Evolutionary conservation across 1,284 basidiomycete species (phyloP).

Genomic region (Ganoderma meredithae): DNA sequence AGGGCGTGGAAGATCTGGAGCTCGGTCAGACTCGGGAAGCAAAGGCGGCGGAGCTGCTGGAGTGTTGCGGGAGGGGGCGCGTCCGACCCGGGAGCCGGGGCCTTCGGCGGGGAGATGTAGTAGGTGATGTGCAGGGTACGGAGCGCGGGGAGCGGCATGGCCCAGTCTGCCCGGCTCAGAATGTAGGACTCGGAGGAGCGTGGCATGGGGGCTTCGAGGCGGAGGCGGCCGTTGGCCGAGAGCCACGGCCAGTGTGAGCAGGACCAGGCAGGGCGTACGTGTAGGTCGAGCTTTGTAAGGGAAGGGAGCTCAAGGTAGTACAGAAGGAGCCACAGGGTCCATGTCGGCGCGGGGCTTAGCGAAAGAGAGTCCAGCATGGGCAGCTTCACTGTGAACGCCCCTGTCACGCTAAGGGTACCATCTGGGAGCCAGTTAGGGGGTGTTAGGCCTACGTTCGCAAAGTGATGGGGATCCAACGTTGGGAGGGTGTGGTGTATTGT

Average conservation of each 20-base stretch:
- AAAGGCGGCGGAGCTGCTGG: not conserved
- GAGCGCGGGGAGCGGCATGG: not conserved
- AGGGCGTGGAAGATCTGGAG: not conserved
- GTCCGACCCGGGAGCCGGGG: not conserved
- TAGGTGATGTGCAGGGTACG: not conserved
- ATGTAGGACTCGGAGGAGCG: too few relatives aligned
- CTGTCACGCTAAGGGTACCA: not conserved
- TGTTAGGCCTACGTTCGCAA: not conserved
- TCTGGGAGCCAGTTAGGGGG: not conserved
- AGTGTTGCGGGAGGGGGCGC: not conserved
- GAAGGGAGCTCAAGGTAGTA: not conserved
- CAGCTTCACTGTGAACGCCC: not conserved
- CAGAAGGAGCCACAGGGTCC: not conserved
- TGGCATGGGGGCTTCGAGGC: too few relatives aligned
- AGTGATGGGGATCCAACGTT: not conserved
- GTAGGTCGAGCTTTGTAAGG: not conserved
- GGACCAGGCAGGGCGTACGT: not conserved
- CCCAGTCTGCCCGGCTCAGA: too few relatives aligned
- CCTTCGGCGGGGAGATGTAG: not conserved
- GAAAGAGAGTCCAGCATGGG: not conserved
- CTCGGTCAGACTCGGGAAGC: not conserved
- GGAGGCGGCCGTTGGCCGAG: not conserved
- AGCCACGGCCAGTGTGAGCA: not conserved
- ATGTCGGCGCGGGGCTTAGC: not conserved
- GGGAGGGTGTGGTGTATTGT: not conserved